Conservation (phyloP, 2,329 filamentous ascomycete species). For the Botrytis deweyae region DNA sequence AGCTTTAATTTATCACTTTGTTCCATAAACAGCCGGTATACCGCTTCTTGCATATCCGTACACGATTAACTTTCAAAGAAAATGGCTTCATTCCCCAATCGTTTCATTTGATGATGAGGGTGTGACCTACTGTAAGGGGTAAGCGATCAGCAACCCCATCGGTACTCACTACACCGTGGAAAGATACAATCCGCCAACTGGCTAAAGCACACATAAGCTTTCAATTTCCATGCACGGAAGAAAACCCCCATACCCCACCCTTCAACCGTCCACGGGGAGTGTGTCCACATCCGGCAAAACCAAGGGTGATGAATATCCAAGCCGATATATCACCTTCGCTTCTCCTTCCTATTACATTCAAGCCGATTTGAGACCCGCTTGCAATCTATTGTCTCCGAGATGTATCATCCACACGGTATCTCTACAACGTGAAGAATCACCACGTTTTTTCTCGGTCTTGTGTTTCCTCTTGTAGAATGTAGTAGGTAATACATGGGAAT, state of each 20-base stretch:
- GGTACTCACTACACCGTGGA: background rate
- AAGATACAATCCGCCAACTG: background rate
- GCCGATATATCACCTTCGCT: conserved; percentile 5
- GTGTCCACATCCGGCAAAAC: background rate
- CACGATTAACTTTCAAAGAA: background rate
- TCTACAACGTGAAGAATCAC: background rate
- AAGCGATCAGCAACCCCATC: background rate
- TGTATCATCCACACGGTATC: background rate
- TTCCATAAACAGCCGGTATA: background rate
- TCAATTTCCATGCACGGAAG: background rate
- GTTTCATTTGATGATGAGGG: background rate
- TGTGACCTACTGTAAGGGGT: background rate
- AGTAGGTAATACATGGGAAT: background rate
- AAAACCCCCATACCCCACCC: background rate
- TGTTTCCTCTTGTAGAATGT: background rate
- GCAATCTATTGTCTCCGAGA: background rate
- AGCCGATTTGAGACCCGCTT: background rate
- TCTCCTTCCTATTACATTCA: background rate
- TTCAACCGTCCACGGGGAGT: background rate
- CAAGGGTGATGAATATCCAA: no score
- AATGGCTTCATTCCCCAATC: background rate
- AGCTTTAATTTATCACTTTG: background rate
- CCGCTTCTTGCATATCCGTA: background rate
- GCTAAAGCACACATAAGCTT: background rate
- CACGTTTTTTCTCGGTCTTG: background rate